phyloP scores from a whole-genome alignment of 805 yeast genomes.

The Ogataea haglerorum region DNA sequence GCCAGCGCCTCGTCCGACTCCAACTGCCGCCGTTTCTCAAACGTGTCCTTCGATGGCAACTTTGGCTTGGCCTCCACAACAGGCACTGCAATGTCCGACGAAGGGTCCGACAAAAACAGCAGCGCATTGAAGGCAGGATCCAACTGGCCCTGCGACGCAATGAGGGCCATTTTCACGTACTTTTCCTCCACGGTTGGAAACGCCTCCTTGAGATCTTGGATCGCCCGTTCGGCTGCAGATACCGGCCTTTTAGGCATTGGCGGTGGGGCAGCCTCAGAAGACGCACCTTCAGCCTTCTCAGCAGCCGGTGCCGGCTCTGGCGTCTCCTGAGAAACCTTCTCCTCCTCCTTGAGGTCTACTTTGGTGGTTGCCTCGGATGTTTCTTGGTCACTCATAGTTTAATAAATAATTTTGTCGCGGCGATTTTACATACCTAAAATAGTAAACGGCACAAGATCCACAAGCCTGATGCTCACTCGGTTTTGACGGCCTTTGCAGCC shows the following conservation, averaged over 20 bases:
- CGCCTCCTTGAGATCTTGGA: conserved; percentile 71
- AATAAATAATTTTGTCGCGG: conserved; percentile 6
- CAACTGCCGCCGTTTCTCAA: conserved; percentile 29
- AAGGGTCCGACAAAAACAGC: conserved; percentile 73
- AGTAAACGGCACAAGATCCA: not conserved
- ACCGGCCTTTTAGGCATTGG: conserved; percentile 58
- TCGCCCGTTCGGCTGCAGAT: conserved; percentile 53
- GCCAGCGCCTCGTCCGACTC: conserved; percentile 75
- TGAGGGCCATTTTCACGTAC: conserved; percentile 70
- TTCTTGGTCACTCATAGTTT: conserved; percentile 31
- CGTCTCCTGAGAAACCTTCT: not conserved
- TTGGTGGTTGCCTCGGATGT: not conserved
- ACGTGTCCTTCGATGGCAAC: conserved; percentile 32
- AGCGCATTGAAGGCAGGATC: conserved; percentile 90
- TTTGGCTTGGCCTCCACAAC: conserved; percentile 32
- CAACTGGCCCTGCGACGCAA: conserved; percentile 77
- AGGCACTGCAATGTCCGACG: conserved; percentile 51
- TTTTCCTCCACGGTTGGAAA: conserved; percentile 77
- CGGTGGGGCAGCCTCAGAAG: conserved; percentile 34
- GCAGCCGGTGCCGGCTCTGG: not conserved
- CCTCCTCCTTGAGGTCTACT: not conserved
- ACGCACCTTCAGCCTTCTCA: not conserved
- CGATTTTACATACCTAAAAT: conserved; percentile 1
- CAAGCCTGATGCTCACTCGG: not conserved
- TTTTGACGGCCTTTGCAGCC: not conserved